These are phyloP conservation scores for Elongisporangium senticosum DNA, from an alignment of 352 stramenopile genomes.

Conservation along the genomic window DNA sequence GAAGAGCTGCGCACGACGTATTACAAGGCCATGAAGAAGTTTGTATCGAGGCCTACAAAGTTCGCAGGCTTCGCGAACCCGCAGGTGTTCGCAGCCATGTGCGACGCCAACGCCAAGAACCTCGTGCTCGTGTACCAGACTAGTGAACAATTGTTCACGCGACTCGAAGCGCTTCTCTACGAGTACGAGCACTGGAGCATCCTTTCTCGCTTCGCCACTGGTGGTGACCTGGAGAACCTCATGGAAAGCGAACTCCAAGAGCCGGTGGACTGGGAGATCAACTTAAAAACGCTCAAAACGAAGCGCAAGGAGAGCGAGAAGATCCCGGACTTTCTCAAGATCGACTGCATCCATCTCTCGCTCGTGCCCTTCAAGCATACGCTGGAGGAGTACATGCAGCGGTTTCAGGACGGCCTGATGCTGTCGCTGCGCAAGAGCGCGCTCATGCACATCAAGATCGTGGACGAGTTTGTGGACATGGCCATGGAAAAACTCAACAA, in stretches of 20 bases:
- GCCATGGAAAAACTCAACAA: conserved; percentile 88
- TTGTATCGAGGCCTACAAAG: conserved; percentile 86
- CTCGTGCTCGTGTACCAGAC: conserved; percentile 89
- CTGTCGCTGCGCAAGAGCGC: conserved; percentile 81
- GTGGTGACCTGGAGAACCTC: conserved; percentile 56
- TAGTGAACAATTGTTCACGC: conserved; percentile 87
- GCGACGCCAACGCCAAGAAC: conserved; percentile 78
- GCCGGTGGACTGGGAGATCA: conserved; percentile 81
- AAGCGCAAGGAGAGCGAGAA: conserved; percentile 93
- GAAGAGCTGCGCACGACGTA: conserved; percentile 92
- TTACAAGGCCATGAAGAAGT: conserved; percentile 94
- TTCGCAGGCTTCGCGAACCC: conserved; percentile 88
- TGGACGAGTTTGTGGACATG: conserved; percentile 87
- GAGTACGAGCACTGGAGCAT: conserved; percentile 86
- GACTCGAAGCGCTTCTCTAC: conserved; percentile 58
- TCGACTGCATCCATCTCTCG: conserved; percentile 91
- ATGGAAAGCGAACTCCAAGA: conserved; percentile 74
- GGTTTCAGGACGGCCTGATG: conserved; percentile 84
- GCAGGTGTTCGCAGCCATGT: conserved; percentile 87
- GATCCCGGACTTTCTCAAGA: conserved; percentile 80
- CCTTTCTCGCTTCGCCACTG: conserved; percentile 35
- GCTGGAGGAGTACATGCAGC: conserved; percentile 81
- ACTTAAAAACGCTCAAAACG: conserved; percentile 85
- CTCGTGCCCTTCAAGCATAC: conserved; percentile 85
- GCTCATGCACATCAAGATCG: conserved; percentile 63